Evolutionary conservation across 139 green algal genomes (phyloP), one percentile per base, ranked within the genome.

Genomic region (Closterium sp.): DNA sequence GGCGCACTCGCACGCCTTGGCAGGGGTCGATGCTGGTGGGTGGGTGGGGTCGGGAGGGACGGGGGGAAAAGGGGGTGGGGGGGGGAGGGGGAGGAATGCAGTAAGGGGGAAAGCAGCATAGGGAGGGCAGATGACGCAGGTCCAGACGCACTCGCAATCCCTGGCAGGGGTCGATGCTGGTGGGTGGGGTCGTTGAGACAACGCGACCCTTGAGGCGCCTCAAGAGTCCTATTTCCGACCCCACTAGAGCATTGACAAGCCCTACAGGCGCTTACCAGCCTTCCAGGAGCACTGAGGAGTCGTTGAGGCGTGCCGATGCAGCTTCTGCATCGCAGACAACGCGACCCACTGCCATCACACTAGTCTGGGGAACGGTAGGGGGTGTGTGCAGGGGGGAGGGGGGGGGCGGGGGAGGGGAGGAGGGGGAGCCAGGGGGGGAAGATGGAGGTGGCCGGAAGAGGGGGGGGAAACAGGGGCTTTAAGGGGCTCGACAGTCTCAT

Each of bases 41-140:
- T 84, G 31, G 1, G 4, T 2, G 43, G 43, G n/a, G n/a, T n/a
- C n/a, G 21, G 2, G 38, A 9, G 38, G 3, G n/a, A n/a, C n/a
- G 12, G 12, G 1, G 19, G 2, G 38, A 66, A 6, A 6, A 55
- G 36, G 36, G 36, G 93, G 92, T 84, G 31, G 1, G 4, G 10
- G 43, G 43, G 21, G 2, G 38, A 9, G 38, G 3, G 12, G 12
- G 1, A 66, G 2, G 38, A 66, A 6, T 4, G 36, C 6, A 55
- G 6, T 55, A 6, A 55, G 36, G 36, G 36, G 93, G 92, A 81
- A 95, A 94, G 85, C 95, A 23, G 16, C 38, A 95, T 23, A 94
- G 92, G 21, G 30, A 36, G 2, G 55, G 43, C 43, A 95, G 33
- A 36, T 95, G 90, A 23, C 34, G 83, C 34, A 95, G 87, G 6